Base-by-base conservation (phyloP, 1,139 yeast genomes). In the Debaryomyces singareniensis region DNA sequence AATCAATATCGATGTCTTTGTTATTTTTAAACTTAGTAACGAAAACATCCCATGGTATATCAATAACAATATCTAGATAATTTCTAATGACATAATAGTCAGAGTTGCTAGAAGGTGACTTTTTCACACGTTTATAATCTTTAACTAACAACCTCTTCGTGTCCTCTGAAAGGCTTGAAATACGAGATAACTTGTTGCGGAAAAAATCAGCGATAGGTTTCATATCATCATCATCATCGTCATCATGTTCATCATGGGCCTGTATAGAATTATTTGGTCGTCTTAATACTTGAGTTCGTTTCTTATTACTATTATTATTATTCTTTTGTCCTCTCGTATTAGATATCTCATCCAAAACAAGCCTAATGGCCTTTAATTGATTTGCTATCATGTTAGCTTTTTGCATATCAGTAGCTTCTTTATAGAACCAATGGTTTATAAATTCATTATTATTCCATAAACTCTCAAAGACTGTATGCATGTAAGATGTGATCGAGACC, bases 31-130 rank as follows among this genome's bases (percentile, higher is more conserved):
- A 65, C 35, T 54, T 59, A 5, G 70, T 53, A 18, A 64, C 56
- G 35, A 49, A 59, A 22, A 53, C 45, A 37, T 66, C 60, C 83
- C 84, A 73, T 26, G 87, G 93, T 26, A 82, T 56, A 39, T 79
- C 85, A 45, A 76, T 61, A 6, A 82, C 71, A 29, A 81, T 74
- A 43, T 82, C 93, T 31, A 82, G 62, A 49, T 82, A 82, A 29
- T 79, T 75, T 16, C 86, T 55, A 33, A 81, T 65, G 3, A 81
- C 86, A 48, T 81, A 85, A 53, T 75, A 80, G 48, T 82, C 93
- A 1, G 87, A 78, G 34, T 79, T 79, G 3, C 75, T 75, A 2
- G 82, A 74, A 26, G 75, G 77, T 53, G 83, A 69, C 14, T 77
- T 61, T 42, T 72, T 70, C 44, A 82, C 63, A 18, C 87, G 61